Conservation (phyloP, 257 asterid genomes). For the Solanum arcanum region DNA sequence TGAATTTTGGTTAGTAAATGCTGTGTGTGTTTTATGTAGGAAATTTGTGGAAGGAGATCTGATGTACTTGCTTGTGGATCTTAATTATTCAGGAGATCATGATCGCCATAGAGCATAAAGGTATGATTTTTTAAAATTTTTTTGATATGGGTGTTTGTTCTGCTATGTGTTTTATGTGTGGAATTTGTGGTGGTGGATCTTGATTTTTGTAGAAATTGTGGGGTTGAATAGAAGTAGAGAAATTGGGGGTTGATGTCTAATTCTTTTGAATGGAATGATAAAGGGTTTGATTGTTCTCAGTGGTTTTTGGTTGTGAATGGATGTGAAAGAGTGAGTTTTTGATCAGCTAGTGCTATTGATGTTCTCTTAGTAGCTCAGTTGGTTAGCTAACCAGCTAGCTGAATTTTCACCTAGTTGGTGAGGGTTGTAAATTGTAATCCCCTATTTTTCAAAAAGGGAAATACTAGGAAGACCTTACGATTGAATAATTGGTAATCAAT, state of each 20-base stretch:
- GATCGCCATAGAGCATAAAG: constrained; percentile 61
- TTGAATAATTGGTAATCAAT: not conserved
- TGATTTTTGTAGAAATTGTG: not conserved
- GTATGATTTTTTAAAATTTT: constrained; percentile 3
- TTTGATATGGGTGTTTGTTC: not conserved
- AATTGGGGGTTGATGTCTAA: not conserved
- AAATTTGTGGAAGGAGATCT: constrained; percentile 59
- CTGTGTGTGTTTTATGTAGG: not conserved
- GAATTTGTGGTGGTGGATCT: not conserved
- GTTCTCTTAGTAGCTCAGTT: not conserved
- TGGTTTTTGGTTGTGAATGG: not conserved
- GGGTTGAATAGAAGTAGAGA: not conserved
- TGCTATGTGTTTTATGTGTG: not conserved
- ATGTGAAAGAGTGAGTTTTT: not conserved
- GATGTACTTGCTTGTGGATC: constrained; percentile 76
- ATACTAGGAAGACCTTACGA: not conserved
- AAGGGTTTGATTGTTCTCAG: not conserved
- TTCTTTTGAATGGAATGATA: not conserved
- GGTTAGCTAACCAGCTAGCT: not conserved
- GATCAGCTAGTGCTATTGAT: not conserved
- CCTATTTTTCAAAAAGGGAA: not conserved
- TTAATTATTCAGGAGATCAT: constrained; percentile 34
- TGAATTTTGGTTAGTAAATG: not conserved
- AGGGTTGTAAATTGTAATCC: not conserved
- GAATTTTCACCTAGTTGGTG: not conserved